phyloP scores from a whole-genome alignment of 768 basidiomycete species.

The Paxillus ammoniavirescens region DNA sequence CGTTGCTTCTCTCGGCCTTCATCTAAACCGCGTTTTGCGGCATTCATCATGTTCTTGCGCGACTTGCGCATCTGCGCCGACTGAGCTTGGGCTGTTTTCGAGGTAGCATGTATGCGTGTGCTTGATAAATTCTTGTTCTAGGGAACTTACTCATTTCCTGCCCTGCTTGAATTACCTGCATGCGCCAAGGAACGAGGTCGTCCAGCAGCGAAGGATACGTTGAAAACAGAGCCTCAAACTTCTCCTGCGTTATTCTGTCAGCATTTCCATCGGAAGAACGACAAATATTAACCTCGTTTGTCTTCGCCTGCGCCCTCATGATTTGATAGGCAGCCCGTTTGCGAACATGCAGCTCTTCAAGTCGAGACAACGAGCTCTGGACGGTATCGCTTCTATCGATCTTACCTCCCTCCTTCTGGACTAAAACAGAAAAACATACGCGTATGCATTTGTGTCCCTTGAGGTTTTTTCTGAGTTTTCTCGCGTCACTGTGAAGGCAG shows the following conservation, averaged over 20 bases:
- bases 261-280: background rate
- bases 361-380: slow-evolving; percentile 17
- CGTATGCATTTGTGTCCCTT: slow-evolving; percentile 27
- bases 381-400: slow-evolving; percentile 17
- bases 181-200: slow-evolving; percentile 32
- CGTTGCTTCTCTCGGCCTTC: slow-evolving; percentile 39
- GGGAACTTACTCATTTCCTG: slow-evolving; percentile 33
- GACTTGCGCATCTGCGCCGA: slow-evolving; percentile 31
- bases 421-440: slow-evolving; percentile 18
- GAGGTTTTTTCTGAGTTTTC: slow-evolving; percentile 8
- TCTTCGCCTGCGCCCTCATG: slow-evolving; percentile 6
- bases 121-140: background rate
- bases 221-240: slow-evolving; percentile 22
- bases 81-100: slow-evolving; percentile 32
- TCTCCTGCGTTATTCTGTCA: slow-evolving; percentile 17
- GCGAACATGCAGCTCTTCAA: slow-evolving; percentile 20
- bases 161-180: slow-evolving; percentile 29
- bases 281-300: slow-evolving; percentile 16
- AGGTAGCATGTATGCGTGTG: slow-evolving; percentile 2
- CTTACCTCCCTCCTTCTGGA: background rate
- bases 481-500: slow-evolving; percentile 15
- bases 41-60: slow-evolving; percentile 32
- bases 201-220: slow-evolving; percentile 26
- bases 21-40: slow-evolving; percentile 33
- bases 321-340: slow-evolving; percentile 7